Evolutionary conservation across 306 rosid species (phyloP).

Genomic region (Hippophae gyantsensis): DNA sequence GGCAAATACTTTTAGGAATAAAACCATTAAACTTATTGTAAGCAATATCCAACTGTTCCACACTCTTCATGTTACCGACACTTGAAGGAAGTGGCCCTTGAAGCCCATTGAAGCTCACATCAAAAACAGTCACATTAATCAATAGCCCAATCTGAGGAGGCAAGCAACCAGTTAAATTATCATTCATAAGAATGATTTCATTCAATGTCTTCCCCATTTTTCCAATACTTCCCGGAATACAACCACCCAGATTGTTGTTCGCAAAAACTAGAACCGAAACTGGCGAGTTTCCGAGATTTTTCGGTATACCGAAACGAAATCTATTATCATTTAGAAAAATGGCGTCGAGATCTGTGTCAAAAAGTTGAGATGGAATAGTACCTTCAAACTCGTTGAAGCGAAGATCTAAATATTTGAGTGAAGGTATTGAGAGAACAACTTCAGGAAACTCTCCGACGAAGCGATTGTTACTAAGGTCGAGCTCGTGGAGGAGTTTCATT

Average conservation of each 20-base stretch:
- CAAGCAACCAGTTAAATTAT: slow-evolving; percentile 24
- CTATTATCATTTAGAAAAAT: slow-evolving; percentile 21
- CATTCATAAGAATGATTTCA: slow-evolving; percentile 21
- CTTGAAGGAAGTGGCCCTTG: slow-evolving; percentile 17
- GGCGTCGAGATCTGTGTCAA: slow-evolving; percentile 22
- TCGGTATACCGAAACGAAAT: slow-evolving; percentile 22
- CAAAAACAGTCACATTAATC: slow-evolving; percentile 11
- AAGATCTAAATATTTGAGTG: slow-evolving; percentile 23
- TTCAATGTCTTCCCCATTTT: slow-evolving; percentile 22
- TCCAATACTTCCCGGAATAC: slow-evolving; percentile 23
- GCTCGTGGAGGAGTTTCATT: slow-evolving; percentile 20
- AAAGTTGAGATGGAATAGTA: slow-evolving; percentile 14
- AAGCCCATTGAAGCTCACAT: slow-evolving; percentile 20
- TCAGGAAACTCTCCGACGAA: slow-evolving; percentile 17
- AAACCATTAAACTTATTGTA: slow-evolving; percentile 16
- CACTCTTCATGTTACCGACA: slow-evolving; percentile 13
- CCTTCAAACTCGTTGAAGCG: slow-evolving; percentile 27
- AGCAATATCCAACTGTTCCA: slow-evolving; percentile 20
- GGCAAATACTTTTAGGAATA: slow-evolving; percentile 13
- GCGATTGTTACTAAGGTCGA: slow-evolving; percentile 25
- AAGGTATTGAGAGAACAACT: slow-evolving; percentile 20
- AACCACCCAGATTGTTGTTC: slow-evolving; percentile 23
- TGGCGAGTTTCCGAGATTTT: slow-evolving; percentile 21
- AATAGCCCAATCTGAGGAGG: slow-evolving; percentile 23
- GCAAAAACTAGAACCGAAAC: slow-evolving; percentile 26